These are phyloP conservation scores for Helichrysum umbraculigerum DNA, from an alignment of 129 eudicot genomes.

Conservation along the genomic window DNA sequence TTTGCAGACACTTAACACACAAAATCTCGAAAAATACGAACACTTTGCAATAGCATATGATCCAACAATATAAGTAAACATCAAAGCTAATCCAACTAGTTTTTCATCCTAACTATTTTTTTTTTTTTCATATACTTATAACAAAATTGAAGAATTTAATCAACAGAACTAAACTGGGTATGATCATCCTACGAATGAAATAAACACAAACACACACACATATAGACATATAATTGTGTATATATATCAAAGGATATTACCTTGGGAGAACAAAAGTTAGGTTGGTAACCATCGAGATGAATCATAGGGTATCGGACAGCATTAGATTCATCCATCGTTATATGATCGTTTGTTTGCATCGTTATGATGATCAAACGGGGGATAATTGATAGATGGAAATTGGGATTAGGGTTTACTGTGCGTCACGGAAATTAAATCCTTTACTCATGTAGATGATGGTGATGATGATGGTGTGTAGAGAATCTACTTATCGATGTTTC, in stretches of 20 bases:
- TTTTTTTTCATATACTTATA: neutral
- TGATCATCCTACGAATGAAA: neutral
- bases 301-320: conserved; percentile 45
- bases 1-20: neutral
- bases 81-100: conserved; percentile 15
- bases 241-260: conserved; percentile 5
- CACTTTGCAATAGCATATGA: neutral
- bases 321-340: conserved; percentile 23
- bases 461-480: conserved; percentile 15
- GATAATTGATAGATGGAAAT: neutral
- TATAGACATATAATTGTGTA: neutral
- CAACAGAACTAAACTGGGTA: neutral
- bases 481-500: conserved; percentile 17
- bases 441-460: conserved; percentile 15
- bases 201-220: neutral
- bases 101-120: no score
- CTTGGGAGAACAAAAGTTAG: conserved; percentile 38
- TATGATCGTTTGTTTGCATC: neutral
- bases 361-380: conserved; percentile 19
- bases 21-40: no score
- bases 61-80: neutral
- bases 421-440: conserved; percentile 26
- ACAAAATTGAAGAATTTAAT: neutral
- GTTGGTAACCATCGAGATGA: conserved; percentile 48
- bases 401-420: conserved; percentile 34